Conservation (phyloP, 2,329 filamentous ascomycete genomes). For the Aspergillus sclerotialis region DNA sequence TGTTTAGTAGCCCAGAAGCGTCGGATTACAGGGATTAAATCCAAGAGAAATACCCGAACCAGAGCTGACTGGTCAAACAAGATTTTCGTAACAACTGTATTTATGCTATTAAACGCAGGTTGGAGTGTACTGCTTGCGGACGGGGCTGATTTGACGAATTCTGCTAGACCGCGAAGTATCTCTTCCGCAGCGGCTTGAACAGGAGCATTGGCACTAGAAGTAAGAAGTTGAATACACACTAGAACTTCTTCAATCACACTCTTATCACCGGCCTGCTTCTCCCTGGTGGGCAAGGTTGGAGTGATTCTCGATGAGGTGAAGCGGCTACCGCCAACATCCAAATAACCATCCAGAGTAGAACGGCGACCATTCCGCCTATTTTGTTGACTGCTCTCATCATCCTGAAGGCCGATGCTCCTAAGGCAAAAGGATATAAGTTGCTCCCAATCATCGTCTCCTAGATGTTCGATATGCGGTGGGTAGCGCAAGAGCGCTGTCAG, state of each 20-base stretch:
- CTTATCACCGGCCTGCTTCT: conserved; percentile 21
- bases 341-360: conserved; percentile 19
- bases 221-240: conserved; percentile 58
- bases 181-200: conserved; percentile 49
- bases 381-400: conserved; percentile 21
- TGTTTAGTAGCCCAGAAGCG: conserved; percentile 72
- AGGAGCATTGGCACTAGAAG: conserved; percentile 62
- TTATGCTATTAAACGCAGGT: conserved; percentile 68
- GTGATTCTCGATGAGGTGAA: conserved; percentile 25
- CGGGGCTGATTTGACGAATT: conserved; percentile 55
- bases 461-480: conserved; percentile 71
- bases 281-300: conserved; percentile 18
- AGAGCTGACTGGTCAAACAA: conserved; percentile 63
- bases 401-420: conserved; percentile 46
- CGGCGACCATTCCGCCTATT: conserved; percentile 21
- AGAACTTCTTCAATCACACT: conserved; percentile 50
- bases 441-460: conserved; percentile 63
- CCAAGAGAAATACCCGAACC: conserved; percentile 52
- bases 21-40: conserved; percentile 63
- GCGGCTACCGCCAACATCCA: conserved; percentile 17
- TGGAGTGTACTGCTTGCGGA: conserved; percentile 61
- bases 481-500: conserved; percentile 64
- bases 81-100: conserved; percentile 59
- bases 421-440: conserved; percentile 62
- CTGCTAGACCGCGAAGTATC: conserved; percentile 51